A percentile compares a stretch with the other conserved stretches of the same genome.
Conservation (phyloP, 1,284 basidiomycete species). For the Leucoagaricus sp. region DNA sequence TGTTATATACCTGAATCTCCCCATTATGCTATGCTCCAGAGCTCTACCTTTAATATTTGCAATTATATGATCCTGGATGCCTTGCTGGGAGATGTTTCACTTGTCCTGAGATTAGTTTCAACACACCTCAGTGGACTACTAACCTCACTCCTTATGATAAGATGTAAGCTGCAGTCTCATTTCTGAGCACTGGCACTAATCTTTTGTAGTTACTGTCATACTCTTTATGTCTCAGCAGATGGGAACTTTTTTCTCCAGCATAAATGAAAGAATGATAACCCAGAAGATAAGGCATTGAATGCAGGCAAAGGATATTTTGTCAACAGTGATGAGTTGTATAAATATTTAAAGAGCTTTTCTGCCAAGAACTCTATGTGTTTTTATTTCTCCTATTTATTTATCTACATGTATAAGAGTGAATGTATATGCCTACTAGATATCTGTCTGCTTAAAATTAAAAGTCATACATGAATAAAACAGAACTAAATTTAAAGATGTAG, state of each 20-base stretch:
- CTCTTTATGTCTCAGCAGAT: slow-evolving; percentile 26
- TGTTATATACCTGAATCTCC: no score
- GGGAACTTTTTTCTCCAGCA: slow-evolving; percentile 29
- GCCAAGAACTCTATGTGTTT: neutral
- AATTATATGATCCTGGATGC: no score
- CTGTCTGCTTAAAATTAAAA: neutral
- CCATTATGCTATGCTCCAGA: no score
- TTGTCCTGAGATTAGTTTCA: no score
- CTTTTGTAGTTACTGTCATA: slow-evolving; percentile 24
- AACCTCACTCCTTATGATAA: no score
- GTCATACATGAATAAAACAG: neutral
- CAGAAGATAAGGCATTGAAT: slow-evolving; percentile 28
- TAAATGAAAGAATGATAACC: slow-evolving; percentile 28
- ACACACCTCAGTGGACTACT: no score
- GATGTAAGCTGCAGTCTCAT: no score
- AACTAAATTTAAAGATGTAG: neutral
- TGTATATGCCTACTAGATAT: no score
- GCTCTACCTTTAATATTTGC: no score
- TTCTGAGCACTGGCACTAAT: no score
- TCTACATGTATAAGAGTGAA: neutral
- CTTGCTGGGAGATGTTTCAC: no score
- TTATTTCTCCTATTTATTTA: neutral
- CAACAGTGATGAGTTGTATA: slow-evolving; percentile 15
- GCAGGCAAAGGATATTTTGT: slow-evolving; percentile 26
- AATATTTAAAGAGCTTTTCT: neutral